phyloP scores from a whole-genome alignment of 192 early-diverging fungal genomes.

The Fimicolochytrium jonesii region DNA sequence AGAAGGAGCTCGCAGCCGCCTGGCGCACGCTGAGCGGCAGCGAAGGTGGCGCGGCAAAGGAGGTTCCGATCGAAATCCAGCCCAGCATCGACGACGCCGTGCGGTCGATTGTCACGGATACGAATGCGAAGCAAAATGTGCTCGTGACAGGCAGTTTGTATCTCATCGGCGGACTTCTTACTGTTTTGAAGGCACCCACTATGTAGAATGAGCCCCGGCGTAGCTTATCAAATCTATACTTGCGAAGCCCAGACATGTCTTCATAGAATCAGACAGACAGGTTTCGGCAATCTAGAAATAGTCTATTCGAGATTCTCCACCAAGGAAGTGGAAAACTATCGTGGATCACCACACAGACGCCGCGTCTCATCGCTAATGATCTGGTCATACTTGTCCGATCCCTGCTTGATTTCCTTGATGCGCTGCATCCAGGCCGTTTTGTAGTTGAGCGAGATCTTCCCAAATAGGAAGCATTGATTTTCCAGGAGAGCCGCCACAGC shows the following conservation, averaged over 20 bases:
- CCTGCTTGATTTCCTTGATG: background rate
- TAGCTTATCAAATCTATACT: too few species aligned
- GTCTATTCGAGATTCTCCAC: too few species aligned
- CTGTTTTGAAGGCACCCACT: constrained; percentile 65
- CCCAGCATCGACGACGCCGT: constrained; percentile 18
- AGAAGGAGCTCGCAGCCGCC: constrained; percentile 52
- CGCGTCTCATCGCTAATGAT: too few species aligned
- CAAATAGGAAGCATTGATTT: background rate
- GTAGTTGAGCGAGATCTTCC: background rate
- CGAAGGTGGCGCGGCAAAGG: background rate
- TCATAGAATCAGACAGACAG: too few species aligned
- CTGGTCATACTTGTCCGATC: too few species aligned
- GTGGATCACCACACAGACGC: too few species aligned
- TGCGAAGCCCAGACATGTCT: too few species aligned
- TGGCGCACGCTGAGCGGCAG: constrained; percentile 47
- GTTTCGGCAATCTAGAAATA: too few species aligned
- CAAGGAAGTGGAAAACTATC: too few species aligned
- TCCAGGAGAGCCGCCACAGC: background rate
- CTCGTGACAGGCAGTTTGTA: constrained; percentile 92
- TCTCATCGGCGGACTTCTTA: constrained; percentile 81
- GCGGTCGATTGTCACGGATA: constrained; percentile 52
- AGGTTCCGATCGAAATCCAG: constrained; percentile 1
- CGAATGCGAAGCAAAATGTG: constrained; percentile 52
- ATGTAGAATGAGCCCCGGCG: too few species aligned
- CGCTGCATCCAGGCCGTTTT: constrained; percentile 4